Conservation (phyloP, 1,284 basidiomycete species). For the Tetrapyrgos nigripes region DNA sequence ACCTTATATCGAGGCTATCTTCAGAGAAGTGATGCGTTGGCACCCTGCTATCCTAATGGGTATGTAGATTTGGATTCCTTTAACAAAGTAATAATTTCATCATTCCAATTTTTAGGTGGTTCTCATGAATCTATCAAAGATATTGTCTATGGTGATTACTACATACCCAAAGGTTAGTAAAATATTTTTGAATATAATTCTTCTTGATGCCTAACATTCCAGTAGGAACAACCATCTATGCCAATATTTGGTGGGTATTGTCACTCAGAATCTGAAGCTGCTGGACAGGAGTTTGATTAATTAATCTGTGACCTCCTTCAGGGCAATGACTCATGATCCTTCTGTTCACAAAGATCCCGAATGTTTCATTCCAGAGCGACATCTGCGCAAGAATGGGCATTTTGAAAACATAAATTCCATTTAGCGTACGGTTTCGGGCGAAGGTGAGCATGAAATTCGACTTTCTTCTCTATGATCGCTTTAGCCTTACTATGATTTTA, state of each 20-base stretch:
- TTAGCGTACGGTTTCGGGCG: constrained; percentile 38
- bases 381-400: constrained; percentile 30
- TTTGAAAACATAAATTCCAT: constrained; percentile 25
- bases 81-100: too few relatives aligned
- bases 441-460: constrained; percentile 28
- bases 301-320: constrained; percentile 15
- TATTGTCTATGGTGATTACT: too few relatives aligned
- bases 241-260: too few relatives aligned
- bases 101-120: too few relatives aligned
- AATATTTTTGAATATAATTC: background rate
- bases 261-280: too few relatives aligned
- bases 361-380: constrained; percentile 37
- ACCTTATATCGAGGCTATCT: too few relatives aligned
- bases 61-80: too few relatives aligned
- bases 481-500: background rate
- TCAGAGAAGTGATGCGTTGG: too few relatives aligned
- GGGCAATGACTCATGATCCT: constrained; percentile 42
- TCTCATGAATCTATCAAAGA: too few relatives aligned
- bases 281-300: background rate
- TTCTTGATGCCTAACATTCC: background rate
- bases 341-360: constrained; percentile 33
- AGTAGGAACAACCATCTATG: constrained; percentile 17
- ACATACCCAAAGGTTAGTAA: too few relatives aligned
- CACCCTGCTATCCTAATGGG: too few relatives aligned
- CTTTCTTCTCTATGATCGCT: background rate